Evolutionary conservation across 345 rosid genomes (phyloP).

Genomic region (Sisymbrium irio): DNA sequence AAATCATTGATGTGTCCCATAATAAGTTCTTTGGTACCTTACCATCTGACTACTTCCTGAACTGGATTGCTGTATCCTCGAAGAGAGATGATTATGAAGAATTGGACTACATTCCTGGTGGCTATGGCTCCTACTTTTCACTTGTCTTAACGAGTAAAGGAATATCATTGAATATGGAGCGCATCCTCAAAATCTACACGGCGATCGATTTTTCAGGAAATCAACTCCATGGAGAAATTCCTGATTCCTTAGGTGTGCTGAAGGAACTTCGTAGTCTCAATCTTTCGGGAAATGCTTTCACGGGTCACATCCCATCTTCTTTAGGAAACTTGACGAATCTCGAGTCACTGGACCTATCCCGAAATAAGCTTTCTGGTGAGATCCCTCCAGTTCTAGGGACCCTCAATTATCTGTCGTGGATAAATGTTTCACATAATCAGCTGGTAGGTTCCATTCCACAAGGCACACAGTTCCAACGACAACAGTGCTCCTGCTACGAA

Average conservation of each 20-base stretch:
- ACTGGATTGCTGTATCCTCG: not conserved
- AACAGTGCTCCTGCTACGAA: too few species aligned
- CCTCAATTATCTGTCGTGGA: not conserved
- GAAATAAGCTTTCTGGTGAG: constrained; percentile 7
- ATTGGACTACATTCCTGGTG: not conserved
- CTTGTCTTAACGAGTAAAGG: not conserved
- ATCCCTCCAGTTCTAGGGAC: not conserved
- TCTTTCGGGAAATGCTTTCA: not conserved
- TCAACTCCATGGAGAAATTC: not conserved
- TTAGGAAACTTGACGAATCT: not conserved
- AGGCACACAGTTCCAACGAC: not conserved
- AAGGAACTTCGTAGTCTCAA: not conserved
- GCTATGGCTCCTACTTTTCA: not conserved
- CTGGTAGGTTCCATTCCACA: not conserved
- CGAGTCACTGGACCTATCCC: not conserved
- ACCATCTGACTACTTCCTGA: not conserved
- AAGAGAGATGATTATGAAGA: not conserved
- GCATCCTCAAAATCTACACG: not conserved
- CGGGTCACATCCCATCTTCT: not conserved
- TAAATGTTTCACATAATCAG: not conserved
- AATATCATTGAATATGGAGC: not conserved
- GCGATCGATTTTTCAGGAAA: not conserved
- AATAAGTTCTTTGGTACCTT: not conserved
- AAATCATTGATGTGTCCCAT: not conserved
- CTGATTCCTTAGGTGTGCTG: not conserved